Evolutionary conservation across 192 early-diverging fungal species (phyloP).

Genomic region (Coemansia sp.): DNA sequence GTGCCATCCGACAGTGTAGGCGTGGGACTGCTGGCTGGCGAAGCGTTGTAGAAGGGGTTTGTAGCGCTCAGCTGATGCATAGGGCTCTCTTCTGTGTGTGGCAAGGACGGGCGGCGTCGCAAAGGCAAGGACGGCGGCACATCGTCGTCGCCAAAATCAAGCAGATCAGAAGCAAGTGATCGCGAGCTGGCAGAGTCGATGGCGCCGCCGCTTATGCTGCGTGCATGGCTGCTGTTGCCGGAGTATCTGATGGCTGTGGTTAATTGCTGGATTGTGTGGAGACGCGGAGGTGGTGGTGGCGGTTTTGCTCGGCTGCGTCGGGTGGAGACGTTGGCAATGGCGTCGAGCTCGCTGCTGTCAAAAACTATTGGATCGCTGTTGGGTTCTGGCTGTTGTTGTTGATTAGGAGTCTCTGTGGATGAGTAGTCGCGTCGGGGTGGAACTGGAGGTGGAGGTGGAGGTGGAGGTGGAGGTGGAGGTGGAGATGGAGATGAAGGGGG

Average conservation of each 20-base stretch:
- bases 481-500: too few species aligned
- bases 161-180: neutral
- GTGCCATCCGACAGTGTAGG: too few species aligned
- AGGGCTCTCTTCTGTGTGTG: neutral
- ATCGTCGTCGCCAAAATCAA: neutral
- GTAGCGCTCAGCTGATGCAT: conserved; percentile 7
- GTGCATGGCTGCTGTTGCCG: neutral
- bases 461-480: too few species aligned
- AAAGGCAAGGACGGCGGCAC: neutral
- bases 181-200: neutral
- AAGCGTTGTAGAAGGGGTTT: conserved; percentile 17
- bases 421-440: too few species aligned
- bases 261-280: neutral
- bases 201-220: neutral
- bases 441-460: too few species aligned
- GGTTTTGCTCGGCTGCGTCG: neutral
- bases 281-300: neutral
- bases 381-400: neutral
- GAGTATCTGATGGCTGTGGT: neutral
- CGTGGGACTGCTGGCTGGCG: too few species aligned
- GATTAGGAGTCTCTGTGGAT: too few species aligned
- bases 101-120: conserved; percentile 8
- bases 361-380: conserved; percentile 19
- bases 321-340: conserved; percentile 29
- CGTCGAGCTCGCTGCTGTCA: conserved; percentile 34